A percentile compares a stretch with the other conserved stretches of the same genome.
Conservation (phyloP, 257 asterid species). For the Ilex aquifolium region DNA sequence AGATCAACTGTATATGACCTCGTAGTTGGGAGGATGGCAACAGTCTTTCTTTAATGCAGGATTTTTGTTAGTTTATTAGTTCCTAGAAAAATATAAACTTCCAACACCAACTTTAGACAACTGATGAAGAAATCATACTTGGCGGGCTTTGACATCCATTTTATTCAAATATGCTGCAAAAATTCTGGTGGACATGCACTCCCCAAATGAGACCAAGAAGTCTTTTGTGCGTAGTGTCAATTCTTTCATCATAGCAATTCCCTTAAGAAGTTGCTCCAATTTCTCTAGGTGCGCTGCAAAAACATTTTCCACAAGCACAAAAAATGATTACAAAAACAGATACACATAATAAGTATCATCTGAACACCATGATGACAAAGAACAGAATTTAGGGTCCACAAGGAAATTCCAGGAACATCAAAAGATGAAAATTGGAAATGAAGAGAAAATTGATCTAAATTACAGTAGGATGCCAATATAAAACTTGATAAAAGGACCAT, state of each 20-base stretch:
- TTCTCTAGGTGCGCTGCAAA: constrained; percentile 52
- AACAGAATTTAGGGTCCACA: too few species aligned
- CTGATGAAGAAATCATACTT: constrained; percentile 36
- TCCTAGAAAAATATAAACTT: too few species aligned
- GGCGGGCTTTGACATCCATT: constrained; percentile 63
- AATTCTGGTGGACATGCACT: constrained; percentile 87
- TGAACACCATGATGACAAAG: background rate
- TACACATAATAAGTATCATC: background rate
- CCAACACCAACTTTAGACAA: background rate
- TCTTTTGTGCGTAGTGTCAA: constrained; percentile 74
- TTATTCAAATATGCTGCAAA: constrained; percentile 71
- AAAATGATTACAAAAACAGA: background rate
- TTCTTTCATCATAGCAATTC: constrained; percentile 78
- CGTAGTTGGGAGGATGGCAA: too few species aligned
- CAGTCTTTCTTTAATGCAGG: too few species aligned
- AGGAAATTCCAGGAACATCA: too few species aligned
- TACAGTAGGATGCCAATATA: too few species aligned
- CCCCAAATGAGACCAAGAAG: constrained; percentile 84
- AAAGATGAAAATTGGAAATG: too few species aligned
- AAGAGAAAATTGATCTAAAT: too few species aligned
- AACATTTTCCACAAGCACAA: constrained; percentile 10
- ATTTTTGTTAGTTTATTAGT: too few species aligned
- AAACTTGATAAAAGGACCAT: too few species aligned
- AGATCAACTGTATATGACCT: too few species aligned
- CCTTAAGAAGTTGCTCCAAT: constrained; percentile 71